Conservation (phyloP, 2,329 filamentous ascomycete species). For the Lizonia empirigonia region DNA sequence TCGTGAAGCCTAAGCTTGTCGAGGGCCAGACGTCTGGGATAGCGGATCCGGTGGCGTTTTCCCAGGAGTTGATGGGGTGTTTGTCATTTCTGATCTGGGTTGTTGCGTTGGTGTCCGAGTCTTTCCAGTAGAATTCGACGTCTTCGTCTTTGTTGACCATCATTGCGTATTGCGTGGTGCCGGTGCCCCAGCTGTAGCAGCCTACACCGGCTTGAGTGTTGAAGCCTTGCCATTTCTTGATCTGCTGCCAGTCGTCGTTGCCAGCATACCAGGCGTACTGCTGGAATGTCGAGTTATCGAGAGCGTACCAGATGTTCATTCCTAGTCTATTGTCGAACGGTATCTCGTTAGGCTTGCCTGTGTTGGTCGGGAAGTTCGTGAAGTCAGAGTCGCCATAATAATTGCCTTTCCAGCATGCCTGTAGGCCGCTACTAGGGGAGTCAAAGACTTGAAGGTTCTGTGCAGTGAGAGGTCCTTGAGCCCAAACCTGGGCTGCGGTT, state of each 20-base stretch:
- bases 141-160: slow-evolving; percentile 49
- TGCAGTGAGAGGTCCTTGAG: slow-evolving; percentile 59
- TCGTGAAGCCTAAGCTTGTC: slow-evolving; percentile 51
- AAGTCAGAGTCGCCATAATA: slow-evolving; percentile 51
- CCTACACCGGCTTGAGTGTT: slow-evolving; percentile 54
- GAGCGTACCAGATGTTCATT: slow-evolving; percentile 55
- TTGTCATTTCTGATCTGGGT: slow-evolving; percentile 26
- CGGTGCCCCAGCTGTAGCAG: slow-evolving; percentile 52
- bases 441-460: slow-evolving; percentile 87
- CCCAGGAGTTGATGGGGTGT: slow-evolving; percentile 52
- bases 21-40: slow-evolving; percentile 49
- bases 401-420: slow-evolving; percentile 80
- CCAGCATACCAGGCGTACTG: slow-evolving; percentile 52
- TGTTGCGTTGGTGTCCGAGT: slow-evolving; percentile 44
- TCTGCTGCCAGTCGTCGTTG: slow-evolving; percentile 43
- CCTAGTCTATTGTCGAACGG: slow-evolving; percentile 40
- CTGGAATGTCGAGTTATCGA: slow-evolving; percentile 48
- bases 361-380: slow-evolving; percentile 43
- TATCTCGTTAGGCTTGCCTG: slow-evolving; percentile 31
- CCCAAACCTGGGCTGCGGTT: slow-evolving; percentile 46
- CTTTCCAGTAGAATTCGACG: slow-evolving; percentile 54
- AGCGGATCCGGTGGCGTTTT: slow-evolving; percentile 30
- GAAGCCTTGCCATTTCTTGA: slow-evolving; percentile 46
- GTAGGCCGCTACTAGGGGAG: slow-evolving; percentile 84
- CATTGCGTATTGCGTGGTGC: slow-evolving; percentile 52